Evolutionary conservation across 2,329 filamentous ascomycete species (phyloP).

Genomic region (Epichloe bromicola): DNA sequence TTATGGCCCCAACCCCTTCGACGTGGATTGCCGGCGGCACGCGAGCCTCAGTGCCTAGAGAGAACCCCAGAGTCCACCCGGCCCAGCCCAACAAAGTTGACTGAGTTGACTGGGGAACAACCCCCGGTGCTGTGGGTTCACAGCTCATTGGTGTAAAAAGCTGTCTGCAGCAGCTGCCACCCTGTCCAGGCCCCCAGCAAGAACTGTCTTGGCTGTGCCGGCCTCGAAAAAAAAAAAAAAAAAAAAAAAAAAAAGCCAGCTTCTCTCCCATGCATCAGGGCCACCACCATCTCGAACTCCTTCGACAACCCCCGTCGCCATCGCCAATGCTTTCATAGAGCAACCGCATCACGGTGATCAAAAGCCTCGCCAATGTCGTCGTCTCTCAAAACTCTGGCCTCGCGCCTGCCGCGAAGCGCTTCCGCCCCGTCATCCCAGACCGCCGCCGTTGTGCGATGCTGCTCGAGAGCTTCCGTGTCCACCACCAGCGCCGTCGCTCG

Average conservation of each 20-base stretch:
- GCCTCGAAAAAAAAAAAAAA: not conserved
- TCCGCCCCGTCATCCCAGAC: constrained; percentile 8
- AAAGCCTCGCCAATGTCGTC: constrained; percentile 14
- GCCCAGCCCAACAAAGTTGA: too few relatives aligned
- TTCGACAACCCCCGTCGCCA: not conserved
- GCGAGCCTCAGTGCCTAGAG: too few relatives aligned
- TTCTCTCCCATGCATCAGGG: too few relatives aligned
- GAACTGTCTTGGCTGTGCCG: too few relatives aligned
- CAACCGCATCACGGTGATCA: not conserved
- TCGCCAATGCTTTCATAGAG: not conserved
- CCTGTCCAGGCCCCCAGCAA: too few relatives aligned
- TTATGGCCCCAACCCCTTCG: too few relatives aligned
- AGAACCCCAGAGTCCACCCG: too few relatives aligned
- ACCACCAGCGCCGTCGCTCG: constrained; percentile 11
- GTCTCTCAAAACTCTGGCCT: constrained; percentile 19
- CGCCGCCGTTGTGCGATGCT: constrained; percentile 13
- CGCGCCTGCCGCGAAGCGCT: constrained; percentile 17
- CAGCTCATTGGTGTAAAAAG: too few relatives aligned
- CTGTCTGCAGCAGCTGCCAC: too few relatives aligned
- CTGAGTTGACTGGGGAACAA: too few relatives aligned
- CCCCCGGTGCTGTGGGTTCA: too few relatives aligned
- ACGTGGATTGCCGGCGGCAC: too few relatives aligned
- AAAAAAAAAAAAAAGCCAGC: not conserved
- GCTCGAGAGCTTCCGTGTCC: constrained; percentile 18
- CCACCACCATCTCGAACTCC: not conserved